Conservation (phyloP, 768 basidiomycete species). For the Lentinula guzmanii region DNA sequence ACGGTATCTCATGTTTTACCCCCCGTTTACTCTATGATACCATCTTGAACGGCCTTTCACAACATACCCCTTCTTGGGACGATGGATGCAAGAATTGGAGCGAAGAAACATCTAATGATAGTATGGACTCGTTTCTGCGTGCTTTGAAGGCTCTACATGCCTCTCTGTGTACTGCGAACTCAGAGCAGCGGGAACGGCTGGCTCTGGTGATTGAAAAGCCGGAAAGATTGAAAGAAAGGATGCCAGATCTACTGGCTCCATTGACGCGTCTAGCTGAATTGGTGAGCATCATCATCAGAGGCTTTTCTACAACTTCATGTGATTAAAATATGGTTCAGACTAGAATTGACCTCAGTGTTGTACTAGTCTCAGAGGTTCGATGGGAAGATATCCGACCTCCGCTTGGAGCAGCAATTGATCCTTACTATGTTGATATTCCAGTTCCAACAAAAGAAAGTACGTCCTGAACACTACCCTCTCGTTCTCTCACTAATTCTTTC, state of each 20-base stretch:
- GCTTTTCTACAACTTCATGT: background rate
- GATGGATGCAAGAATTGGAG: conserved; percentile 59
- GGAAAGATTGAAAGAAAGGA: conserved; percentile 54
- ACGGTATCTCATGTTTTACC: conserved; percentile 57
- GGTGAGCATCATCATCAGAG: conserved; percentile 31
- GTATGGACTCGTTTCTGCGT: conserved; percentile 64
- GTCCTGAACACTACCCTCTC: conserved; percentile 6
- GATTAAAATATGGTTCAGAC: conserved; percentile 32
- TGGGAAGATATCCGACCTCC: conserved; percentile 75
- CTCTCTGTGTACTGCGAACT: conserved; percentile 21
- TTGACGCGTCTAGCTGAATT: conserved; percentile 67
- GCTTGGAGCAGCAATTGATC: conserved; percentile 66
- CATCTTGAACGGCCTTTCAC: conserved; percentile 53
- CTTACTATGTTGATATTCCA: conserved; percentile 56
- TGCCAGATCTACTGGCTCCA: conserved; percentile 66
- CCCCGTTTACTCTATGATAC: conserved; percentile 61
- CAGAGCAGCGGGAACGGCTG: conserved; percentile 25
- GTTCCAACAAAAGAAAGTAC: conserved; percentile 53
- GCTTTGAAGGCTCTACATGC: conserved; percentile 42
- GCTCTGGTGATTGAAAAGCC: conserved; percentile 64
- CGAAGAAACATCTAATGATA: conserved; percentile 40
- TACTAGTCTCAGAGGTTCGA: conserved; percentile 57
- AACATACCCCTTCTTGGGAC: conserved; percentile 53
- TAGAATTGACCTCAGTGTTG: conserved; percentile 48
- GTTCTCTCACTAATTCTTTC: background rate